These are phyloP conservation scores for Flagelloscypha sp. DNA, from an alignment of 768 basidiomycete species.

Conservation along the genomic window DNA sequence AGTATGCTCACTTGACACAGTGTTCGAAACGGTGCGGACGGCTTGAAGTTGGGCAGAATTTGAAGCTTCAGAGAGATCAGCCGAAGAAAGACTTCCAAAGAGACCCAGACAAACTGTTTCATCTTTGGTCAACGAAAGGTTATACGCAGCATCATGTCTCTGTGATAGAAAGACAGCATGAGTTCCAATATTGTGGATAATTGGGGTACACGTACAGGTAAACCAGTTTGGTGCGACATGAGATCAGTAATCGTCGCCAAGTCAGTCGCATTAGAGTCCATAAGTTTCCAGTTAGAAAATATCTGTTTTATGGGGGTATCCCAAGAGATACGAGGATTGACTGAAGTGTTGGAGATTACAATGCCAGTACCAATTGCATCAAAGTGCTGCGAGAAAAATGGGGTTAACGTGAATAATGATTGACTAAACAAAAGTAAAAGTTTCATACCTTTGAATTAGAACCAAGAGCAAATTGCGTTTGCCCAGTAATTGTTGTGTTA, in stretches of 20 bases:
- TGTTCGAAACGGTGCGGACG: slow-evolving; percentile 19
- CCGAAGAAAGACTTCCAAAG: too few relatives aligned
- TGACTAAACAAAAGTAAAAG: too few relatives aligned
- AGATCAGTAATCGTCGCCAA: slow-evolving; percentile 17
- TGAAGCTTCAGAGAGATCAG: too few relatives aligned
- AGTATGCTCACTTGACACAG: too few relatives aligned
- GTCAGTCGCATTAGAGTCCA: slow-evolving; percentile 15
- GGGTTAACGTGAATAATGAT: background rate
- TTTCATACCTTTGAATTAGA: slow-evolving; percentile 17
- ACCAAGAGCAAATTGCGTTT: slow-evolving; percentile 13
- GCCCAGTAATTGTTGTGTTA: slow-evolving; percentile 8
- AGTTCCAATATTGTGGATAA: too few relatives aligned
- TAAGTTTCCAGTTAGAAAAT: slow-evolving; percentile 15
- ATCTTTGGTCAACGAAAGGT: too few relatives aligned
- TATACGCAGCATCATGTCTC: too few relatives aligned
- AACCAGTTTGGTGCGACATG: slow-evolving; percentile 20
- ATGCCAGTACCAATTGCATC: slow-evolving; percentile 12
- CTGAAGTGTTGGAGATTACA: slow-evolving; percentile 11
- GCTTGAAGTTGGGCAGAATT: slow-evolving; percentile 15
- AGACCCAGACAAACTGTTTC: too few relatives aligned
- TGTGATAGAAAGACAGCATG: too few relatives aligned
- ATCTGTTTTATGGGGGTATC: slow-evolving; percentile 12
- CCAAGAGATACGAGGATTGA: slow-evolving; percentile 12
- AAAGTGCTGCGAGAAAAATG: slow-evolving; percentile 9
- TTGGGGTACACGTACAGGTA: too few relatives aligned